Conservation (phyloP, 2,329 filamentous ascomycete species). For the Aschersonia sp. region DNA sequence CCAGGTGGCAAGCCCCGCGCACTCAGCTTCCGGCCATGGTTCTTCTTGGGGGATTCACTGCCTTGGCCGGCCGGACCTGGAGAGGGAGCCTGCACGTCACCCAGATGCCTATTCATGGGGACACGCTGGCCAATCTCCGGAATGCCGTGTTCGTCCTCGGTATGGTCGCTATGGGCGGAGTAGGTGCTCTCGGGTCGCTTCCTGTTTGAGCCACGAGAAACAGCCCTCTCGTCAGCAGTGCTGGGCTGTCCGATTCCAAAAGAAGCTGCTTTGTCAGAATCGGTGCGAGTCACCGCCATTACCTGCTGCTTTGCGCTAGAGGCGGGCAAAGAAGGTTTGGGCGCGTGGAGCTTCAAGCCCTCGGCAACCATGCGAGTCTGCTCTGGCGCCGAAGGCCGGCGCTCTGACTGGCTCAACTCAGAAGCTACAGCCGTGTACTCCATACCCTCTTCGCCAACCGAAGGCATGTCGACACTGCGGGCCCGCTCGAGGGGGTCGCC, state of each 20-base stretch:
- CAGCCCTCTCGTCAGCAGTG: conserved; percentile 33
- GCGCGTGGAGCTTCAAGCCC: conserved; percentile 76
- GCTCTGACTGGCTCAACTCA: conserved; percentile 18
- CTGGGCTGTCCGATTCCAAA: conserved; percentile 63
- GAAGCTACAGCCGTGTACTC: conserved; percentile 58
- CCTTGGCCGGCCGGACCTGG: conserved; percentile 39
- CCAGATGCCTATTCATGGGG: conserved; percentile 83
- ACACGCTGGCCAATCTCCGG: conserved; percentile 86
- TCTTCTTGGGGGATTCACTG: conserved; percentile 26
- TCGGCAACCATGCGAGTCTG: conserved; percentile 67
- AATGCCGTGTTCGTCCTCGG: conserved; percentile 72
- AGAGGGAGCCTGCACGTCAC: conserved; percentile 90
- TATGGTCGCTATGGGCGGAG: conserved; percentile 35
- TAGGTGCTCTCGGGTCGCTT: conserved; percentile 49
- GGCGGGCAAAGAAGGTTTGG: conserved; percentile 70
- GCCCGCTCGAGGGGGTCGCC: conserved; percentile 42
- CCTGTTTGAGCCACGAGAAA: conserved; percentile 36
- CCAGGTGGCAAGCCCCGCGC: conserved; percentile 61
- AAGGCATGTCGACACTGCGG: conserved; percentile 67
- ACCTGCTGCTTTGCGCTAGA: conserved; percentile 74
- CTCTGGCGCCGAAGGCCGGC: conserved; percentile 37
- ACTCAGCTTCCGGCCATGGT: conserved; percentile 60
- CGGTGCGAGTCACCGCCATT: conserved; percentile 72
- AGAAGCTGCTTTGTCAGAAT: conserved; percentile 75
- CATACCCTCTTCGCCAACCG: conserved; percentile 75